Conservation (phyloP, 73 alveolate species). For the Diophrys appendiculata region DNA sequence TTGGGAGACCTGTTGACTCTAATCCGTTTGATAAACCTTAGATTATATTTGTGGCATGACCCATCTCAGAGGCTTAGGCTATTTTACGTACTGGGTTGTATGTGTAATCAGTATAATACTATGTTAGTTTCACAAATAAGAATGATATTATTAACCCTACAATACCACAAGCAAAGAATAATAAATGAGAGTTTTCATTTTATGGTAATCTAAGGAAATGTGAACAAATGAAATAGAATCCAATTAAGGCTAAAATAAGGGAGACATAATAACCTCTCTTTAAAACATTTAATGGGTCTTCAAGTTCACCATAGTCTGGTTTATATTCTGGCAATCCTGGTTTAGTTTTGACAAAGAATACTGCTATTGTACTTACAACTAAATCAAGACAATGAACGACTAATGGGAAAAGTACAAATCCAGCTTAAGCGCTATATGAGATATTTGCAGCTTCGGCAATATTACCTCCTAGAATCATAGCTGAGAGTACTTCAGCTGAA, state of each 20-base stretch:
- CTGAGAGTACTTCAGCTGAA: slow-evolving; percentile 87
- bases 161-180: slow-evolving; percentile 66
- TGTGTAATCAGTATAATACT: slow-evolving; percentile 89
- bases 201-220: slow-evolving; percentile 48
- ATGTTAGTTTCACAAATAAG: slow-evolving; percentile 67
- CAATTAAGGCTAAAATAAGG: slow-evolving; percentile 62
- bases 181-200: slow-evolving; percentile 59
- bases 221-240: slow-evolving; percentile 70
- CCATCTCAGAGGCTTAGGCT: slow-evolving; percentile 77
- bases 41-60: slow-evolving; percentile 91
- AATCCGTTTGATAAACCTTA: slow-evolving; percentile 81
- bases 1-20: slow-evolving; percentile 83
- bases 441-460: slow-evolving; percentile 67
- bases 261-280: slow-evolving; percentile 78
- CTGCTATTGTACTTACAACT: slow-evolving; percentile 68
- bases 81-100: slow-evolving; percentile 83
- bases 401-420: slow-evolving; percentile 80
- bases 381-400: slow-evolving; percentile 78
- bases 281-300: slow-evolving; percentile 74
- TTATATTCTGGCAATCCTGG: slow-evolving; percentile 71
- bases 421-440: slow-evolving; percentile 45
- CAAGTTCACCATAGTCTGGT: slow-evolving; percentile 60
- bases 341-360: slow-evolving; percentile 73
- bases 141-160: slow-evolving; percentile 72
- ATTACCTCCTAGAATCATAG: slow-evolving; percentile 89